Conservation (phyloP, 306 rosid genomes). For the Pyrus betulifolia region DNA sequence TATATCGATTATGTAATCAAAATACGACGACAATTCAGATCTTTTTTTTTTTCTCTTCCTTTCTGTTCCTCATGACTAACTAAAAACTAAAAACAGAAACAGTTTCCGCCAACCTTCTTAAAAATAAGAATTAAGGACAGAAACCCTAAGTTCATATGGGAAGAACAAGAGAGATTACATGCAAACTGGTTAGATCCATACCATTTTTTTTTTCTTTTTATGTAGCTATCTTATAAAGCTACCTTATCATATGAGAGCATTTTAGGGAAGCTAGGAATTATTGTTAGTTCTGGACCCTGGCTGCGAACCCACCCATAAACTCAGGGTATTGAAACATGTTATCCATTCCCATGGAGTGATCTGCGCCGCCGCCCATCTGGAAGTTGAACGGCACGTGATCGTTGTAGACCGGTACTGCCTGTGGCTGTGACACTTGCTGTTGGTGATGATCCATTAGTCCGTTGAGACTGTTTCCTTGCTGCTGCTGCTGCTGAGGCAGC, state of each 20-base stretch:
- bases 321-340: slow-evolving; percentile 54
- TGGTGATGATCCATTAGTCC: background rate
- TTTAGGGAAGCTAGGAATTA: background rate
- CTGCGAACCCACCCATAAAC: slow-evolving; percentile 30
- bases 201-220: background rate
- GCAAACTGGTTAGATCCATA: background rate
- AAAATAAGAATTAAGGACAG: background rate
- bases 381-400: slow-evolving; percentile 7
- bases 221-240: background rate
- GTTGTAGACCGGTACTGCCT: background rate
- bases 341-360: slow-evolving; percentile 26
- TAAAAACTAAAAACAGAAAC: background rate
- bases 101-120: background rate
- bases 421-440: background rate
- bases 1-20: background rate
- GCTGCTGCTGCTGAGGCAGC: background rate
- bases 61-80: background rate
- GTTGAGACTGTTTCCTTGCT: slow-evolving; percentile 4
- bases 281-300: slow-evolving; percentile 30
- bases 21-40: background rate
- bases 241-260: background rate
- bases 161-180: background rate
- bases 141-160: background rate
- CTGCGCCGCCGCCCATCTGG: slow-evolving; percentile 14
- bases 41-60: background rate